phyloP scores from a whole-genome alignment of 2,329 filamentous ascomycete genomes.

The Epichloe brachyelytri region DNA sequence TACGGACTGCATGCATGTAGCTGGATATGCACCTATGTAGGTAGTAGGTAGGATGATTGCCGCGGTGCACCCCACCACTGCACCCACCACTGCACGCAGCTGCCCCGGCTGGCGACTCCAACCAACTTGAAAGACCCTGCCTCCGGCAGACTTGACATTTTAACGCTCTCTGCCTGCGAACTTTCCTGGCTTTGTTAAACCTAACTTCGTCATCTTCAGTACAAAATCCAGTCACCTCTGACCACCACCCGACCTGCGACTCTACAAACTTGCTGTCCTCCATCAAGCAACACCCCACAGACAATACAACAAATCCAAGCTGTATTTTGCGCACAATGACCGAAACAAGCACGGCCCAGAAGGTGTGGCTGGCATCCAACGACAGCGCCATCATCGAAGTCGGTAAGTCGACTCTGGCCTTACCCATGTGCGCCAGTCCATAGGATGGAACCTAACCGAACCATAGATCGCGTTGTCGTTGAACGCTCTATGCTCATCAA shows the following conservation, averaged over 20 bases:
- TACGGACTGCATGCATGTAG: no score
- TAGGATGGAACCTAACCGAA: not conserved
- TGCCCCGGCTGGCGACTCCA: not conserved
- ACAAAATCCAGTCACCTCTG: not conserved
- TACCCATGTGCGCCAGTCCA: not conserved
- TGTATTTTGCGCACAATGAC: constrained; percentile 19
- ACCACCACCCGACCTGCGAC: not conserved
- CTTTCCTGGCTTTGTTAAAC: not conserved
- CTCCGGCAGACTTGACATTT: not conserved
- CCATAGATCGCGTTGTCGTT: constrained; percentile 63
- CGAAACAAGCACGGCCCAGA: constrained; percentile 20
- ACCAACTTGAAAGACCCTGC: not conserved
- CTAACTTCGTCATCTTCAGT: not conserved
- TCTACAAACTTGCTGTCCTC: not conserved
- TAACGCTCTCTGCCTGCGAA: not conserved
- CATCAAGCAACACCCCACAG: not conserved
- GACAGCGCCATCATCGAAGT: constrained; percentile 34
- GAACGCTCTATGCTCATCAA: constrained; percentile 93
- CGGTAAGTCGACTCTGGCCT: constrained; percentile 23
- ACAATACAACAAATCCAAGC: not conserved
- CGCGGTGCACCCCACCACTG: no score
- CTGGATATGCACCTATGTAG: no score
- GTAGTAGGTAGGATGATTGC: no score
- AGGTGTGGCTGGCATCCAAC: constrained; percentile 39
- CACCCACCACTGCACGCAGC: no score